Percentiles rank a stretch among this genome's conserved stretches.
phyloP scores from a whole-genome alignment of 2,329 filamentous ascomycete species.

The Thermothelomyces thermophilus region DNA sequence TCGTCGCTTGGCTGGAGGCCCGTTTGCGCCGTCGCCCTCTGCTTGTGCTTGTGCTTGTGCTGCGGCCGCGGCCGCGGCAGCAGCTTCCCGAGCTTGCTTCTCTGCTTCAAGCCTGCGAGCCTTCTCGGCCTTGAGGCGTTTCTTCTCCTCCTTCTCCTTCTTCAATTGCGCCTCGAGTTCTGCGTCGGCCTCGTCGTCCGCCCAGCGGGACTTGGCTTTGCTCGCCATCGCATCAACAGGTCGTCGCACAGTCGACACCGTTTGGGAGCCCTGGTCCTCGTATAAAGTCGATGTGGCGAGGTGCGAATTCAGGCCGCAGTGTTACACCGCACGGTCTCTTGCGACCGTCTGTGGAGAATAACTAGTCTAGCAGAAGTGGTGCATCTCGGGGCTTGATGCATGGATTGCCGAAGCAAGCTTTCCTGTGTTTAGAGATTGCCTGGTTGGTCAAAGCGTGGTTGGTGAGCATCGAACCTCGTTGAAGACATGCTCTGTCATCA shows the following conservation, averaged over 20 bases:
- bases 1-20: slow-evolving; percentile 55
- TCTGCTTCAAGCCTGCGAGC: slow-evolving; percentile 59
- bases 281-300: neutral
- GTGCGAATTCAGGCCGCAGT: neutral
- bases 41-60: neutral
- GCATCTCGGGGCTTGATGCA: slow-evolving; percentile 1
- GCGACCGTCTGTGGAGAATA: neutral
- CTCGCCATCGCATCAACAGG: slow-evolving; percentile 45
- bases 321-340: neutral
- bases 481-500: too few relatives aligned
- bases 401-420: slow-evolving; percentile 1
- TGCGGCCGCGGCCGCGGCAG: slow-evolving; percentile 23
- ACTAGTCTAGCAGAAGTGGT: too few relatives aligned
- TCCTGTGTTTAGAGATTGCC: slow-evolving; percentile 21
- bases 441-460: slow-evolving; percentile 19
- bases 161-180: slow-evolving; percentile 66
- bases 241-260: too few relatives aligned
- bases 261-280: neutral
- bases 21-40: slow-evolving; percentile 27
- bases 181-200: slow-evolving; percentile 73
- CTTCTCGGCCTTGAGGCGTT: slow-evolving; percentile 74
- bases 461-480: neutral
- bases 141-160: slow-evolving; percentile 83
- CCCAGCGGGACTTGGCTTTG: slow-evolving; percentile 74
- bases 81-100: slow-evolving; percentile 31